phyloP scores from a whole-genome alignment of 495 filamentous ascomycete species.

The Penicillium coprophilum region DNA sequence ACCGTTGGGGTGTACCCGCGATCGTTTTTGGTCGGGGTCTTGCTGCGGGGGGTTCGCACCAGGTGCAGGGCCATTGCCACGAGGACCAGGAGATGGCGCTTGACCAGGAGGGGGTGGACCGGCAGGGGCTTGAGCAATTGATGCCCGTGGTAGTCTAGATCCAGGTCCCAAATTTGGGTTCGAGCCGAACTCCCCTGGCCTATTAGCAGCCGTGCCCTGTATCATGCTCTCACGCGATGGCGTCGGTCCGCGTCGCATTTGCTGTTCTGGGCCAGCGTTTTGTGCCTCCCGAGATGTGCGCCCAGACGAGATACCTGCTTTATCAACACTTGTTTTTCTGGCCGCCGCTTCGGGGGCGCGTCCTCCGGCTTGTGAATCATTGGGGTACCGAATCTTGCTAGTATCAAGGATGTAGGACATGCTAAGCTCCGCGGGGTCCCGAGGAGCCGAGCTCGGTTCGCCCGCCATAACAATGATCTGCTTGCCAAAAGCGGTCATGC shows the following conservation, averaged over 20 bases:
- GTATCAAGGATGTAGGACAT: conserved; percentile 93
- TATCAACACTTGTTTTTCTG: conserved; percentile 44
- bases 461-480: conserved; percentile 90
- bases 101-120: conserved; percentile 88
- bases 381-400: conserved; percentile 90
- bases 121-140: conserved; percentile 66
- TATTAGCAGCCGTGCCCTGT: conserved; percentile 25
- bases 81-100: conserved; percentile 75
- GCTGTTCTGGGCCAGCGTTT: conserved; percentile 52
- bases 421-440: conserved; percentile 78
- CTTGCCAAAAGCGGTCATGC: conserved; percentile 93
- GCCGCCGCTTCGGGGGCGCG: conserved; percentile 27
- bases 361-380: conserved; percentile 60
- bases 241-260: conserved; percentile 46
- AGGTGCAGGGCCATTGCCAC: conserved; percentile 41
- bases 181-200: conserved; percentile 31
- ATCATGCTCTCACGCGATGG: conserved; percentile 56
- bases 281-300: conserved; percentile 64
- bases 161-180: conserved; percentile 44
- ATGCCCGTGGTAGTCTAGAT: conserved; percentile 69
- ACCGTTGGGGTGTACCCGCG: conserved; percentile 53
- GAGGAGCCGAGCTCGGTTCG: conserved; percentile 84
- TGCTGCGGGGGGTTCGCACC: conserved; percentile 50
- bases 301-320: conserved; percentile 33
- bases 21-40: conserved; percentile 57